Base-by-base conservation (phyloP, 768 basidiomycete species). In the Leccinum ochraceum region DNA sequence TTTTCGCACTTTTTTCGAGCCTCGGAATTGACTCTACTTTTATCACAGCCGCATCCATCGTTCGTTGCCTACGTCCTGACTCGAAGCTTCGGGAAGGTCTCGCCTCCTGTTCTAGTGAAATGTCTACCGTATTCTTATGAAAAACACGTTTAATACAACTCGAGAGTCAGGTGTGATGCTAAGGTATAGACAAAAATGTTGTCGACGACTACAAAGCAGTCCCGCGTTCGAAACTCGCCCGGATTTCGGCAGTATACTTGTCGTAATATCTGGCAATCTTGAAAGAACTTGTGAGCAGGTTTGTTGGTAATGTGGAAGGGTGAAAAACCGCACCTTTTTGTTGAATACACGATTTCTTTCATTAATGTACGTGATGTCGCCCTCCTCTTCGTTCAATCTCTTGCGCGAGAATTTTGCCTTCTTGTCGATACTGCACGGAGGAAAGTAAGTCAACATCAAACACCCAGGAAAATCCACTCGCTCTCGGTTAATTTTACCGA, bases 291-390 rank as follows among this genome's bases (percentile, higher is more conserved):
- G 26, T 59, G 5, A 56, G 46, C 57, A 20, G 51, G 39, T 62
- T 20, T 20, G 11, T 20, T 20, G 2, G 11, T 22, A 20, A 28
- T 24, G 8, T 17, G 3, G 24, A 51, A 37, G 55, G 52, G 11
- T 55, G 44, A 39, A 48, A 34, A 50, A 32, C 34, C 74, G 17
- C 28, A 88, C 92, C 89, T 96, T 97, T 79, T 94, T 95, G 85
- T 98, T 97, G 83, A 97, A 98, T 52, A 97, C 94, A 63, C 94
- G 86, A 76, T 98, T 95, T 75, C 90, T 89, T 76, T 98, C 94
- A 81, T 99, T 99, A 84, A 99, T 99, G 73, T 98, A 99, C 6
- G 95, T 98, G 74, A 99, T 92, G 66, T 98, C 95, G 57, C 92
- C 95, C 62, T 95, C 90, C 55, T 92, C 92, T 68, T 98, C 95